Evolutionary conservation across 1,139 yeast species (phyloP), one percentile per base, ranked within the genome.

Genomic region (Sugiyamaella sp.): DNA sequence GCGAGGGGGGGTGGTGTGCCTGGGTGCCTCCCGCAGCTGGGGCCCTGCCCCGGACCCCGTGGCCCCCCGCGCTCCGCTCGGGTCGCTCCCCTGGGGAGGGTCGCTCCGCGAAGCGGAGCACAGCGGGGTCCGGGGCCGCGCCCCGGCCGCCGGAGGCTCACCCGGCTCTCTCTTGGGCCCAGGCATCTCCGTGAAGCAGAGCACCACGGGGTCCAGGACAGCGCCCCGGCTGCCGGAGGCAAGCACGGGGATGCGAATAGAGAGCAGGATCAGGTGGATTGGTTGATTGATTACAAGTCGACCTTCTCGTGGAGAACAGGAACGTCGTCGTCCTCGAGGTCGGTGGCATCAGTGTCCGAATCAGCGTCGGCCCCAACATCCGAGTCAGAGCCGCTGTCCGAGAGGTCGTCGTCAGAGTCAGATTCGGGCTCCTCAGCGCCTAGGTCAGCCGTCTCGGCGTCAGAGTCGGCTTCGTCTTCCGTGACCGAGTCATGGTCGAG

Each of bases 401-500:
- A 17, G 10, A 3, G 19, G 14, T 44, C 37, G 32, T 12, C 12
- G n/a, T 32, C 39, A 32, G 19, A 22, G 2, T 5, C 41, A 2
- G 27, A 20, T 22, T 24, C 32, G 21, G 25, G 32, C 8, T n/a
- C 10, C 21, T 33, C 41, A 35, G 29, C 41, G 21, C n/a, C n/a
- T n/a, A 33, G 16, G 19, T 25, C 45, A 6, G 14, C 49, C 3
- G 32, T 21, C 2, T 19, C 25, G 14, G 46, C 54, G 6, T 53
- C 55, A 2, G 46, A 27, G n/a, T 45, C 54, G 10, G 38, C 41
- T 10, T 33, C 51, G 14, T 40, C 53, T 19, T 38, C 50, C 12
- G 45, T 41, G 14, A 27, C 52, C 4, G 38, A 45, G 5, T 46
- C 56, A 4, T 41, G 43, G 40, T 53, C 55, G 20, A 51, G 53